Evolutionary conservation across 176 grass and related monocot genomes (phyloP), one percentile per base, ranked within the genome.

Genomic region (Oryza glumipatula): DNA sequence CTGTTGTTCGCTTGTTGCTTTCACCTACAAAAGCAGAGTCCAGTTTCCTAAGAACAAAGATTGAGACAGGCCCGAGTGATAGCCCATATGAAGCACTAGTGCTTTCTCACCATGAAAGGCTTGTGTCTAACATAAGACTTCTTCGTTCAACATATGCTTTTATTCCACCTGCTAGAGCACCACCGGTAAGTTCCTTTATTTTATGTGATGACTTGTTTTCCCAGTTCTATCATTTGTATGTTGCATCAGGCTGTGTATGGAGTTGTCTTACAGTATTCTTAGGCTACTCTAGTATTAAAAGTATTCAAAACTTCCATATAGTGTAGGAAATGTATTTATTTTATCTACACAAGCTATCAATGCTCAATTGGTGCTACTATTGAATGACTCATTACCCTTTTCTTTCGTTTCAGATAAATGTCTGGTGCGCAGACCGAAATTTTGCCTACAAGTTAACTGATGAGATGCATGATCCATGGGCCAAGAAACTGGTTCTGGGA

Each of bases 401-500:
- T 17, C 68, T 65, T 49, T 91, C 85, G 11, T 85, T 49, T 60
- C 90, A 99, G 97, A 89, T 99, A 89, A 85, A 88, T 85, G 82
- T 87, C 22, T 82, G 84, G 78, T 99, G 94, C 33, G 76, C 97
- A 33, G 90, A 99, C 90, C 86, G 94, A 45, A 99, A 84, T 82
- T 99, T 95, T 87, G 76, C 94, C 45, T 96, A 96, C 73, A 91
- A 99, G 91, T 82, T 89, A 68, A 86, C 77, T 7, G 97, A 99
- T 83, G 91, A 99, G 82, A 80, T 96, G 84, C 86, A 96, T 74
- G 88, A 99, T 85, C 97, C 97, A 51, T 99, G 89, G 91, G 90
- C 85, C 47, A 99, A 94, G 84, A 99, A 99, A 71, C 86, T 96
- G 81, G 85, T 96, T 90, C 71, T 99, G 81, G 97, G 97, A 77